phyloP scores from a whole-genome alignment of 176 grass and related monocot species.

The Secale cereale region DNA sequence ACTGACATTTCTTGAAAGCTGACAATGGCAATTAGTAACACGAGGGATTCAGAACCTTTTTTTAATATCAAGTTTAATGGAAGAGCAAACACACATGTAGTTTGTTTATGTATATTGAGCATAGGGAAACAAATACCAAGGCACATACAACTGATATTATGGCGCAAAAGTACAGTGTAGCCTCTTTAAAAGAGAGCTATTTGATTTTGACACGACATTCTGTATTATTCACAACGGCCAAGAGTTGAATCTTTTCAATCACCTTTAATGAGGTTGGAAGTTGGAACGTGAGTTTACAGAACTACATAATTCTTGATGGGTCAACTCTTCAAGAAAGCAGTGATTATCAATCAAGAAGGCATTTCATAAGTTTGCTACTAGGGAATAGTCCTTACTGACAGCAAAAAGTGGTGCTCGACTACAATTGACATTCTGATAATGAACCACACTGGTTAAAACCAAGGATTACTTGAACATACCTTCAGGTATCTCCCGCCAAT shows the following conservation, averaged over 20 bases:
- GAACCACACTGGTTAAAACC: neutral
- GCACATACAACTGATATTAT: neutral
- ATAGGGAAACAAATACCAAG: neutral
- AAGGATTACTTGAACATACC: conserved; percentile 41
- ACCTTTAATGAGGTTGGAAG: neutral
- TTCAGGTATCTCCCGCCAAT: conserved; percentile 93
- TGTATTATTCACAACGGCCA: neutral
- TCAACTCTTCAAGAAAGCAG: neutral
- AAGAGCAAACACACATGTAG: neutral
- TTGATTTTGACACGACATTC: neutral
- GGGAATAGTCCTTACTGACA: neutral
- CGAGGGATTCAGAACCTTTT: neutral
- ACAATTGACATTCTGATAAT: neutral
- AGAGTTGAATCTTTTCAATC: neutral
- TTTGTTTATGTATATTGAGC: neutral
- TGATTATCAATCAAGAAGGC: neutral
- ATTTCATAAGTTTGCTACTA: neutral
- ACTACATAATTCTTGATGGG: neutral
- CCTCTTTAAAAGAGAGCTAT: neutral
- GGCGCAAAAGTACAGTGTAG: neutral
- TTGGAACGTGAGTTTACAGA: neutral
- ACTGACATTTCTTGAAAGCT: conserved; percentile 97
- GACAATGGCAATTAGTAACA: conserved; percentile 9
- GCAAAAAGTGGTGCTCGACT: neutral
- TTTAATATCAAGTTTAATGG: conserved; percentile 10